phyloP scores from a whole-genome alignment of 768 basidiomycete species.

The Suillus ampliporus region DNA sequence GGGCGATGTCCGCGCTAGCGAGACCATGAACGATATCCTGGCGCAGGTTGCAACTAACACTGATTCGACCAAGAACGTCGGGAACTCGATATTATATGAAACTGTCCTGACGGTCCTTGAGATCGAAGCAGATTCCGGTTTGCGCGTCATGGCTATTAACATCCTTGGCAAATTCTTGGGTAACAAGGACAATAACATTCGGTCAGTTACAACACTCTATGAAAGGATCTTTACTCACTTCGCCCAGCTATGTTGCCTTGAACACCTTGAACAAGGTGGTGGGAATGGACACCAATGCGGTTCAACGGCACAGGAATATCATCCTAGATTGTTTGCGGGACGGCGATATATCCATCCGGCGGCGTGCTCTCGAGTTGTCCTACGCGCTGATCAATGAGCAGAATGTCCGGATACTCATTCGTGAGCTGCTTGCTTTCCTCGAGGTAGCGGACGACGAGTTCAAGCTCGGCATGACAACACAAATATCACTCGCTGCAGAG shows the following conservation, averaged over 20 bases:
- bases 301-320: constrained; percentile 96
- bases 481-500: constrained; percentile 95
- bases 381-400: constrained; percentile 96
- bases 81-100: constrained; percentile 97
- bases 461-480: constrained; percentile 97
- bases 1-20: constrained; percentile 85
- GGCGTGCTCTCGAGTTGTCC: constrained; percentile 94
- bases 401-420: constrained; percentile 89
- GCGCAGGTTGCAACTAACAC: constrained; percentile 99
- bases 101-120: constrained; percentile 95
- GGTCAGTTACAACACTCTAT: constrained; percentile 54
- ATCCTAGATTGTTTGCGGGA: constrained; percentile 99
- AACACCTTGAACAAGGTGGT: constrained; percentile 99
- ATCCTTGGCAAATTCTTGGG: constrained; percentile 97
- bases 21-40: constrained; percentile 97
- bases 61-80: constrained; percentile 96
- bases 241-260: constrained; percentile 88
- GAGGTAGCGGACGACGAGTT: constrained; percentile 99
- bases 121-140: constrained; percentile 94
- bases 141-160: constrained; percentile 99
- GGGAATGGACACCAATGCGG: constrained; percentile 95
- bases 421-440: constrained; percentile 94
- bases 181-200: constrained; percentile 98
- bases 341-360: constrained; percentile 97
- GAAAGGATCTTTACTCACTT: constrained; percentile 13